Evolutionary conservation across 345 rosid genomes (phyloP).

Genomic region (Euclidium syriacum): DNA sequence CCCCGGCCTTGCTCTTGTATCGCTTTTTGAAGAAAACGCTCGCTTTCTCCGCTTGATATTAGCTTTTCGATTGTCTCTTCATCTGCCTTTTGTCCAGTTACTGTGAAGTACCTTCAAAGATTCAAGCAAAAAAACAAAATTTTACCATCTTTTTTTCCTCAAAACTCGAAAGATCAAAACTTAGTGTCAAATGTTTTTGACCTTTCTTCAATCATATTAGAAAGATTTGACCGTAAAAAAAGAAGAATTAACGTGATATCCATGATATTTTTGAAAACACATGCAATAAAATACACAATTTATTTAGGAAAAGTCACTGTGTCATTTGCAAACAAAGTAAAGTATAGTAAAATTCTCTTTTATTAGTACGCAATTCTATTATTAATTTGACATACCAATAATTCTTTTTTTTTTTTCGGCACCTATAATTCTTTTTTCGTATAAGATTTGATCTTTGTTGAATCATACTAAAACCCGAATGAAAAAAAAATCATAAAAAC

Average conservation of each 20-base stretch:
- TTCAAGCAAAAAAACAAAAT: conserved; percentile 1
- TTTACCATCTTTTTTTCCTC: background rate
- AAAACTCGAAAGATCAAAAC: background rate
- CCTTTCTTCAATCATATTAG: too few species aligned
- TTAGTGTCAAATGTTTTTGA: too few species aligned
- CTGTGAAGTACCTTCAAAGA: conserved; percentile 52
- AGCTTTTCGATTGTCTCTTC: conserved; percentile 65
- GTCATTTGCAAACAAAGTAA: too few species aligned
- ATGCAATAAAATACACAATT: too few species aligned
- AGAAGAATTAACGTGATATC: too few species aligned
- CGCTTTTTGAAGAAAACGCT: conserved; percentile 71
- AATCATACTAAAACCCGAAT: background rate
- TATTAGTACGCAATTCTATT: too few species aligned
- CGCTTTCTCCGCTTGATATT: conserved; percentile 80
- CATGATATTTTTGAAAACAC: too few species aligned
- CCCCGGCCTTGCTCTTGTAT: conserved; percentile 84
- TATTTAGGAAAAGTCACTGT: too few species aligned
- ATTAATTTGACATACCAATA: too few species aligned
- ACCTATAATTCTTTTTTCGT: background rate
- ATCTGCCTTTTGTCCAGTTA: conserved; percentile 68
- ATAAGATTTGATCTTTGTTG: background rate
- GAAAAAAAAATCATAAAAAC: background rate
- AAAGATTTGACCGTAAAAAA: too few species aligned
- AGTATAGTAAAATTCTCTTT: too few species aligned
- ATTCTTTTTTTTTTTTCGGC: too few species aligned